Conservation (phyloP, 2,329 filamentous ascomycete genomes). For the Cercospora beticola region DNA sequence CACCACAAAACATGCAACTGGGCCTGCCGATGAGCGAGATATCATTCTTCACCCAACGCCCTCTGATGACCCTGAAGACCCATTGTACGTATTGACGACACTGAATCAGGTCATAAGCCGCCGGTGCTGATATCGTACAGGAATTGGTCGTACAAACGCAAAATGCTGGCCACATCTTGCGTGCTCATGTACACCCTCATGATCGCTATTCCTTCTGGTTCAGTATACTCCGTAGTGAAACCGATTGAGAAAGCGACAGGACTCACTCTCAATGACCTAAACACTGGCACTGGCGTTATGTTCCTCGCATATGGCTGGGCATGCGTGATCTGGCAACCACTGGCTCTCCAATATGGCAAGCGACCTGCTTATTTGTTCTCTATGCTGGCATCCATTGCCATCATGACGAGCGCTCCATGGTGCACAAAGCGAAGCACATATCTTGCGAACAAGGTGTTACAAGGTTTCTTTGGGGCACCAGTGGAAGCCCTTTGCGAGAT, state of each 20-base stretch:
- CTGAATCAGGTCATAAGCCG: too few species aligned
- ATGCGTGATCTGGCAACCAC: constrained; percentile 53
- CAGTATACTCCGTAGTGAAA: constrained; percentile 52
- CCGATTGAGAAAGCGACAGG: constrained; percentile 50
- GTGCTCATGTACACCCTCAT: constrained; percentile 47
- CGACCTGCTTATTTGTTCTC: constrained; percentile 49
- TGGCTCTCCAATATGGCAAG: constrained; percentile 54
- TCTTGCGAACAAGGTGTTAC: constrained; percentile 49
- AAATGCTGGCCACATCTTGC: constrained; percentile 44
- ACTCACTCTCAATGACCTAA: constrained; percentile 46
- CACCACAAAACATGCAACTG: constrained; percentile 38
- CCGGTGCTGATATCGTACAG: not conserved
- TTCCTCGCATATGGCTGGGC: constrained; percentile 54
- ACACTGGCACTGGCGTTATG: constrained; percentile 53
- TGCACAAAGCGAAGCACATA: constrained; percentile 48
- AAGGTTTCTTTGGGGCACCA: constrained; percentile 51
- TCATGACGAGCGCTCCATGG: constrained; percentile 46
- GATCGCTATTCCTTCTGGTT: constrained; percentile 49
- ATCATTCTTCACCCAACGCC: constrained; percentile 45
- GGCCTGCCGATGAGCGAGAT: constrained; percentile 33
- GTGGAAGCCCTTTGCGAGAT: constrained; percentile 49
- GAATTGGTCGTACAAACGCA: constrained; percentile 49
- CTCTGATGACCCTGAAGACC: constrained; percentile 48
- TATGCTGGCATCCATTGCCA: constrained; percentile 42
- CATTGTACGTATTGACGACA: constrained; percentile 30